Conservation (phyloP, 2,329 filamentous ascomycete species). For the Trichoderma cornu-damae region DNA sequence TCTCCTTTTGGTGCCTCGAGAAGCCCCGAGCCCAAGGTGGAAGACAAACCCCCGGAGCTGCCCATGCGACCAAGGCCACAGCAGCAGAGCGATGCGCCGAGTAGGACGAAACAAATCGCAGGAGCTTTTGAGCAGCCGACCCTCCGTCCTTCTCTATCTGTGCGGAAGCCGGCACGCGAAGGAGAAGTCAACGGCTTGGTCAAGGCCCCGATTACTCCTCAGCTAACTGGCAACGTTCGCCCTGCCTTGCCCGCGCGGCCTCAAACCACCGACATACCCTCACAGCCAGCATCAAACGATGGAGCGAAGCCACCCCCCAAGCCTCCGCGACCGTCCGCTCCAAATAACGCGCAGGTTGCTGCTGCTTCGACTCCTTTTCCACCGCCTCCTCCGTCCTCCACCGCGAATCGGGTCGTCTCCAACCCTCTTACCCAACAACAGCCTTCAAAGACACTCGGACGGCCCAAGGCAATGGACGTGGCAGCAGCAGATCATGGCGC, state of each 20-base stretch:
- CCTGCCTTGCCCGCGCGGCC: slow-evolving; percentile 50
- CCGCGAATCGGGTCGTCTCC: slow-evolving; percentile 28
- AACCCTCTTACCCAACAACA: slow-evolving; percentile 30
- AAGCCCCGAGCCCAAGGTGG: slow-evolving; percentile 50
- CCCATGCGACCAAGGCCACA: slow-evolving; percentile 48
- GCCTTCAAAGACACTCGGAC: slow-evolving; percentile 29
- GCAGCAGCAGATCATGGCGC: slow-evolving; percentile 26
- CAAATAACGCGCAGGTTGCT: slow-evolving; percentile 21
- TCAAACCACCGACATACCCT: slow-evolving; percentile 27
- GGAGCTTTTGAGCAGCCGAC: slow-evolving; percentile 36
- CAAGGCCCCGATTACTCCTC: slow-evolving; percentile 37
- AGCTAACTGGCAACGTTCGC: slow-evolving; percentile 40
- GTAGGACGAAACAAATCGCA: slow-evolving; percentile 24
- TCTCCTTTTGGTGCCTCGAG: slow-evolving; percentile 87
- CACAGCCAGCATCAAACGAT: slow-evolving; percentile 20
- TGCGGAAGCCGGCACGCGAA: slow-evolving; percentile 38
- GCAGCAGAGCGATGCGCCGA: slow-evolving; percentile 23
- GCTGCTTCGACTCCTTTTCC: slow-evolving; percentile 20
- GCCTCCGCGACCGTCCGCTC: slow-evolving; percentile 38
- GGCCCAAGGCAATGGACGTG: slow-evolving; percentile 36
- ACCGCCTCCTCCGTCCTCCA: slow-evolving; percentile 5
- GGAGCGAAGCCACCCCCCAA: slow-evolving; percentile 37
- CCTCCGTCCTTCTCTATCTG: slow-evolving; percentile 46
- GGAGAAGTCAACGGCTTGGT: slow-evolving; percentile 39
- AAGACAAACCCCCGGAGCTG: slow-evolving; percentile 46